Base-by-base conservation (phyloP, 1,139 yeast genomes). In the Kurtzmaniella quercitrusa region DNA sequence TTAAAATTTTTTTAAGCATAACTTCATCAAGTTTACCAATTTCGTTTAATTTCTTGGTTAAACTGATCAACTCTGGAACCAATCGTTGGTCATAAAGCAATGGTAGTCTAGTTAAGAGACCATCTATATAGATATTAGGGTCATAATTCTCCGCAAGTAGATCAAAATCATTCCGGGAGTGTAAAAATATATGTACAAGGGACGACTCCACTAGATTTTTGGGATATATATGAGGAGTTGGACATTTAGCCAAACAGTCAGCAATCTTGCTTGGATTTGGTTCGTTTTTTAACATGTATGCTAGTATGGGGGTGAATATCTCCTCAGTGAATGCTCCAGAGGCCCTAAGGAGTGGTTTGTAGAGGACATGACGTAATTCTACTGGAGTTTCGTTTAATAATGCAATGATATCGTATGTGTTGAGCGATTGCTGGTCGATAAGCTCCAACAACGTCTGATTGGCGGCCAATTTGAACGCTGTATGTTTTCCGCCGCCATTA, bases 181-280 rank as follows among this genome's bases (percentile, higher is more conserved):
- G 27, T 12, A 36, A 36, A 21, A 12, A 36, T 12, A 36, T 36
- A 36, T 36, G 38, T 18, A 36, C 38, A 36, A 36, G 36, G 4
- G 36, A 14, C 14, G 18, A 31, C 11, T 31, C 14, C 18, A 31
- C 12, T 4, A 31, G 36, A n/a, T 31, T 15, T 14, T 16, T 6
- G 18, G 36, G 36, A 10, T 5, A 31, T 12, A 4, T 16, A 16
- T 31, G 36, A 5, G 36, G 14, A 8, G 7, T 14, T 9, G 36
- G 19, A 16, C 15, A 12, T 36, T 18, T 36, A 4, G 3, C 16
- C 15, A 36, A 19, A n/a, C 38, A 36, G 4, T 36, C 27, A 3
- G 19, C 27, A 11, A 36, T 36, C 9, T 36, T 36, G 25, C 16
- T 19, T 2, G 21, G 23, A 36, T 36, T 19, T 3, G 25, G 38